Evolutionary conservation across 2,329 filamentous ascomycete genomes (phyloP), one percentile per base, ranked within the genome.

Genomic region (Pezicula radicicola): DNA sequence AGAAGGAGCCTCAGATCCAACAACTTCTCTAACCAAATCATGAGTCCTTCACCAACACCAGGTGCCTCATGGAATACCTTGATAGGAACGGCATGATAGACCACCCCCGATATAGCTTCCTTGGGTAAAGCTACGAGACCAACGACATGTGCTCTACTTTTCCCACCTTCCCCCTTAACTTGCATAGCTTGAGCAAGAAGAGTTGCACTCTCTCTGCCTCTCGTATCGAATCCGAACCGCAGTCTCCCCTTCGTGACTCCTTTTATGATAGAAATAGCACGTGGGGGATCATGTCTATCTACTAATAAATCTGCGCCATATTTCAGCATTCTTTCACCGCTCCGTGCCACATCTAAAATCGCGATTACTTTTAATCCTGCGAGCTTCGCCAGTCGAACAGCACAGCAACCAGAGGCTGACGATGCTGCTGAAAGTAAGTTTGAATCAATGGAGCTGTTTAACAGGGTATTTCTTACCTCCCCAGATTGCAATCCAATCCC

Each of bases 401-500:
- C 75, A 6, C 88, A 73, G 56, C 84, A 79, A 0, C 86, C 88
- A 1, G 84, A 88, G 0, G 85, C 89, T 1, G 85, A 87, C 1
- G 85, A 89, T 2, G 75, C 77, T 80, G 27, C 10, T 8, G 10
- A 30, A 13, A 45, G 35, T 55, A 12, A 55, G 50, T 16, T 39
- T 19, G 5, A 7, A 8, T 10, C 27, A 21, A 18, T 18, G 16
- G 6, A 16, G 12, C n/a, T 39, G 18, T 25, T 25, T 25, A 25
- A 40, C 10, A 15, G 6, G 21, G 47, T 19, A 46, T 36, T n/a
- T 58, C 72, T 63, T 59, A 75, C 82, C 88, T 51, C 88, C 88
- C 87, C 88, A 91, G 44, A 91, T 81, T 1, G 81, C 83, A 37
- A 91, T 69, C 80, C 85, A 91, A 54, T 91, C 87, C 0, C 84